Base-by-base conservation (phyloP, 129 eudicot species). In the Ambrosia artemisiifolia region DNA sequence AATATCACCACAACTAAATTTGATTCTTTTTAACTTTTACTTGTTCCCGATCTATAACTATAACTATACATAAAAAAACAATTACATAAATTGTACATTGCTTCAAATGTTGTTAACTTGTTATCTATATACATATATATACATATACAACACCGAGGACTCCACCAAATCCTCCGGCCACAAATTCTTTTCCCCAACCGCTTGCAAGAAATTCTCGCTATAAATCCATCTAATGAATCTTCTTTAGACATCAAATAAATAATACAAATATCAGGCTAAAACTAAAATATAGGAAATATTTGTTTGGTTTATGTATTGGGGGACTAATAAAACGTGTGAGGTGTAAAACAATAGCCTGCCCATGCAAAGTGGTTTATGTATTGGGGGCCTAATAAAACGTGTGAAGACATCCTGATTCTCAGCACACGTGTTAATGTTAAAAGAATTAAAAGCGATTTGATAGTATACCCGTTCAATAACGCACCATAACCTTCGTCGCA, bases 111-210 rank as follows among this genome's bases (percentile, higher is more conserved):
- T 56, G 4, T 24, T 11, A 2, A 50, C 4, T 40, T 40, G 44
- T 40, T 16, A 33, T 12, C 36, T 63, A 13, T 8, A 63, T 1
- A 63, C 61, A 36, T 47, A 72, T 32, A 72, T 43, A 20, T n/a
- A n/a, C n/a, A n/a, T n/a, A n/a, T 0, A 89, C 65, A 7, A 89
- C 51, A n/a, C 95, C 98, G 6, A 88, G 87, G 6, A 71, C 74
- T 11, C 96, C 98, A 18, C 98, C 98, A 35, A 82, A 71, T 47
- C 98, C 95, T 54, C 98, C 98, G 42, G 91, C 97, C 67, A 92
- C 87, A 78, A 92, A 87, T 61, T 92, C 96, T 75, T 73, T 85
- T 16, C 96, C 98, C 91, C 91, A 86, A 57, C 87, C 85, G 53
- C 75, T 88, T 5, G 87, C 86, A 54, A 86, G 77, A 86, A 88